Evolutionary conservation across 2,329 filamentous ascomycete genomes (phyloP).

Genomic region (Colletotrichum camelliae): DNA sequence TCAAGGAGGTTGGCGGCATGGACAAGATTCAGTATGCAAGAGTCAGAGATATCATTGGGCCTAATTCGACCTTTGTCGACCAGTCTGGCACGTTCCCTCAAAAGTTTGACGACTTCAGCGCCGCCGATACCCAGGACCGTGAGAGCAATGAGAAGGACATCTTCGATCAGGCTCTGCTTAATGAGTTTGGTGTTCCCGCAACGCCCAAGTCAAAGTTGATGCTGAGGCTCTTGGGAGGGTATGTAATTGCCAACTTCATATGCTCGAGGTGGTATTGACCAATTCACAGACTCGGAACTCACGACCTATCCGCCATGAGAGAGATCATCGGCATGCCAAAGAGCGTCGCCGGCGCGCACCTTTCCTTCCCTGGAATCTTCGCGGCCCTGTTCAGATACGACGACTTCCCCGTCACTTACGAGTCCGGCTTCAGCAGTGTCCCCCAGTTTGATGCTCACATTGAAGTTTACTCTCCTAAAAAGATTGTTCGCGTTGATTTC

Average conservation of each 20-base stretch:
- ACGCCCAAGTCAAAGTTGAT: conserved; percentile 30
- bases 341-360: conserved; percentile 35
- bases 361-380: conserved; percentile 33
- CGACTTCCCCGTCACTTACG: conserved; percentile 59
- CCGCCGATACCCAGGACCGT: conserved; percentile 28
- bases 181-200: conserved; percentile 35
- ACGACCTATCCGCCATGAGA: conserved; percentile 57
- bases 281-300: conserved; percentile 45
- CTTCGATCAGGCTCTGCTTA: conserved; percentile 30
- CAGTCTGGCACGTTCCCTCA: conserved; percentile 54
- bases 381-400: conserved; percentile 49
- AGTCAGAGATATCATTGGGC: conserved; percentile 52
- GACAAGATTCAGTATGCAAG: conserved; percentile 61
- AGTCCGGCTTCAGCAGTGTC: conserved; percentile 59
- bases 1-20: conserved; percentile 58
- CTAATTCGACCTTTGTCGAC: conserved; percentile 52
- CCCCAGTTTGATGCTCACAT: conserved; percentile 58
- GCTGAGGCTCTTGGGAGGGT: conserved; percentile 28
- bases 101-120: conserved; percentile 45
- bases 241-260: conserved; percentile 5
- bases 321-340: conserved; percentile 54
- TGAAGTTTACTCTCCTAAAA: conserved; percentile 57
- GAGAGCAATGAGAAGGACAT: conserved; percentile 27
- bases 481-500: conserved; percentile 59
- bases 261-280: neutral